phyloP scores from a whole-genome alignment of 495 filamentous ascomycete genomes.

The Lepraria neglecta region DNA sequence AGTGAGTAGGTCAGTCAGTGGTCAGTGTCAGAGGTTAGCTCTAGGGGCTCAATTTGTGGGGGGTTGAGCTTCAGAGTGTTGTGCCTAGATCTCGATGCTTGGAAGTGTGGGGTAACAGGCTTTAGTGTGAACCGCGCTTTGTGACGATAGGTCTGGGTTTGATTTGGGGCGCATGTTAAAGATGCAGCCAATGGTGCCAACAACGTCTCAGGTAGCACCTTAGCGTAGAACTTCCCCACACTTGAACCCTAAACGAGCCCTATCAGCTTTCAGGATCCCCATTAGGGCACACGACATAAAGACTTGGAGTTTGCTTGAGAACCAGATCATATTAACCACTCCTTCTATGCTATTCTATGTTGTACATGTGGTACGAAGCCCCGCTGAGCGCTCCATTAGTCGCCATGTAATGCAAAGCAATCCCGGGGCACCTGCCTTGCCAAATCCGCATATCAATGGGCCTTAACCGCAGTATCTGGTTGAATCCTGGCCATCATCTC shows the following conservation, averaged over 20 bases:
- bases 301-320: too few species aligned
- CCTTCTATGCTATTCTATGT: constrained; percentile 6
- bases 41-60: constrained; percentile 11
- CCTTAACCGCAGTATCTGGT: constrained; percentile 49
- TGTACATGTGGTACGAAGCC: not conserved
- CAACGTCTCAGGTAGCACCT: not conserved
- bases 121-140: not conserved
- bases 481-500: constrained; percentile 99
- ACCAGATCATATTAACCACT: not conserved
- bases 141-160: not conserved
- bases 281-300: not conserved
- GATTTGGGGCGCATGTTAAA: constrained; percentile 9
- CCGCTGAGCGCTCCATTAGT: not conserved
- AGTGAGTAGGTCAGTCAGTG: constrained; percentile 7
- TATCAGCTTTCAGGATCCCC: too few species aligned
- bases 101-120: constrained; percentile 15
- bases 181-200: not conserved
- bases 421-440: not conserved
- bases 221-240: constrained; percentile 3
- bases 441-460: constrained; percentile 15
- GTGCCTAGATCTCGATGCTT: constrained; percentile 8
- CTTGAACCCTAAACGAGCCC: not conserved
- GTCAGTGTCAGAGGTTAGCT: not conserved
- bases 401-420: not conserved
- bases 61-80: constrained; percentile 4